Conservation (phyloP, 768 basidiomycete genomes). For the Mycena albidolilacea region DNA sequence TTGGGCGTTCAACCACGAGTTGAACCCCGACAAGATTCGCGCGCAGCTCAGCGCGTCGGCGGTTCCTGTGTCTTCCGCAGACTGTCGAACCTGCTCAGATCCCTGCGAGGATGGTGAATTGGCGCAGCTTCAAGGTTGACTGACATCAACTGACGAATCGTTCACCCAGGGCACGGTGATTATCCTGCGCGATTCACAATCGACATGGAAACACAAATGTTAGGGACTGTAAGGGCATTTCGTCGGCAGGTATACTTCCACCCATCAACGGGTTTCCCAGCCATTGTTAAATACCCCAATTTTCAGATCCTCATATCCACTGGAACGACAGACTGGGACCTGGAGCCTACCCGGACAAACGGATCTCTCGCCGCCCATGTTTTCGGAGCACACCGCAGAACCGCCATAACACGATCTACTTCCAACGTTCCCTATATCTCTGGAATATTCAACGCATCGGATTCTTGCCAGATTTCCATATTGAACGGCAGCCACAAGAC, state of each 20-base stretch:
- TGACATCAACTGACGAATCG: slow-evolving; percentile 28
- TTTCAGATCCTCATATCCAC: slow-evolving; percentile 89
- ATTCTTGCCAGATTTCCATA: slow-evolving; percentile 73
- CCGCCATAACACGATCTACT: slow-evolving; percentile 38
- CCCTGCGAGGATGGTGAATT: slow-evolving; percentile 79
- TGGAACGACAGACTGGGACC: slow-evolving; percentile 90
- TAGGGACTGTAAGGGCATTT: slow-evolving; percentile 89
- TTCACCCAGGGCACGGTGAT: slow-evolving; percentile 73
- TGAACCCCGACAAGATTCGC: slow-evolving; percentile 58
- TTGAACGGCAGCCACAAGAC: slow-evolving; percentile 88
- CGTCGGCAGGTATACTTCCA: slow-evolving; percentile 75
- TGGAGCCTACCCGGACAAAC: slow-evolving; percentile 79
- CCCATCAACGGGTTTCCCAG: background rate
- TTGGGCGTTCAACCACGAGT: slow-evolving; percentile 56
- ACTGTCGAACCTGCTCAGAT: slow-evolving; percentile 82
- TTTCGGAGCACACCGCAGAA: slow-evolving; percentile 40
- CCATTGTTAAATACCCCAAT: background rate
- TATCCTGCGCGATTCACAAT: slow-evolving; percentile 83
- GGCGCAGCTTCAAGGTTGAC: slow-evolving; percentile 48
- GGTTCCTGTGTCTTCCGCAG: slow-evolving; percentile 77
- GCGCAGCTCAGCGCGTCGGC: slow-evolving; percentile 67
- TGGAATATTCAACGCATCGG: slow-evolving; percentile 74
- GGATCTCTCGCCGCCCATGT: slow-evolving; percentile 75
- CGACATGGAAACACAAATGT: slow-evolving; percentile 86
- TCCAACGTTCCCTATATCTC: slow-evolving; percentile 53